These are phyloP conservation scores for Pistacia vera DNA, from an alignment of 345 rosid genomes.

Conservation along the genomic window DNA sequence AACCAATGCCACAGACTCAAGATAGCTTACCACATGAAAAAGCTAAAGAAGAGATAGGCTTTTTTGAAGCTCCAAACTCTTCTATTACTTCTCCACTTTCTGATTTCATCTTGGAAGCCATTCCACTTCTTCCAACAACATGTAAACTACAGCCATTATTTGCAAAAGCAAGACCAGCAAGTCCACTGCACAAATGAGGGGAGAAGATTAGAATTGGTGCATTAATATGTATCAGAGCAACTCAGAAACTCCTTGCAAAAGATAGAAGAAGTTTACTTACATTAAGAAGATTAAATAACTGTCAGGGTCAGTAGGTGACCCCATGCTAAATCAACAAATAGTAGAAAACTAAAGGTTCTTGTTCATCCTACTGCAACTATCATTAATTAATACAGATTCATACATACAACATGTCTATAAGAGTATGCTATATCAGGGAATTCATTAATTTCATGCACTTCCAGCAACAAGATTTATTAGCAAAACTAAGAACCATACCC, in stretches of 20 bases:
- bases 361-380: neutral
- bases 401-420: neutral
- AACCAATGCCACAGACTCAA: neutral
- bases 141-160: constrained; percentile 34
- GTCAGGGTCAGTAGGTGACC: neutral
- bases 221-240: neutral
- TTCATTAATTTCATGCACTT: neutral
- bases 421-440: neutral
- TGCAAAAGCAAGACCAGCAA: constrained; percentile 41
- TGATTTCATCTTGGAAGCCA: constrained; percentile 34
- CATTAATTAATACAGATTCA: neutral
- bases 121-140: constrained; percentile 39
- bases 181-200: constrained; percentile 34
- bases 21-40: constrained; percentile 38
- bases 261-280: constrained; percentile 1
- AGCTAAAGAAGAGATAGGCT: constrained; percentile 34
- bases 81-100: constrained; percentile 37
- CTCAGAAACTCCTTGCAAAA: neutral
- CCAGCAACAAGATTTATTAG: neutral
- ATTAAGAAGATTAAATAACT: neutral
- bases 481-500: constrained; percentile 34
- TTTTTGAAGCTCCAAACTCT: constrained; percentile 39
- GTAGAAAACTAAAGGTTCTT: neutral
- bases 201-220: neutral
- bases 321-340: neutral